phyloP scores from a whole-genome alignment of 371 early-diverging fungal genomes.

The Lichtheimia hyalospora region DNA sequence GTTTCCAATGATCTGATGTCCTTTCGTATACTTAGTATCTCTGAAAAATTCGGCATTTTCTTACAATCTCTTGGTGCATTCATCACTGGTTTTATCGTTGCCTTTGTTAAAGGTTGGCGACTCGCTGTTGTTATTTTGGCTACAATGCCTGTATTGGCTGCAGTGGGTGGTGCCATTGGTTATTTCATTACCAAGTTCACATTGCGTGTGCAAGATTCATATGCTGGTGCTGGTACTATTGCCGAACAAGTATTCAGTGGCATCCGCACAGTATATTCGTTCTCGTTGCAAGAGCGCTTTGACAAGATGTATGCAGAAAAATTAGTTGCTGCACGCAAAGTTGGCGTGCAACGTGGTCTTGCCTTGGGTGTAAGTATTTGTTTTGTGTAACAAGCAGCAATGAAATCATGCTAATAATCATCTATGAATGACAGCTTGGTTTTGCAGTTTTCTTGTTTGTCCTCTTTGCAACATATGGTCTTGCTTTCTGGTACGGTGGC shows the following conservation, averaged over 20 bases:
- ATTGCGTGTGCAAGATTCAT: slow-evolving; percentile 43
- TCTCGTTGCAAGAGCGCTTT: slow-evolving; percentile 77
- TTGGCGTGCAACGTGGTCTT: slow-evolving; percentile 54
- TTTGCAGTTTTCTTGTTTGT: slow-evolving; percentile 62
- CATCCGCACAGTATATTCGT: slow-evolving; percentile 86
- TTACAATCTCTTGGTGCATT: slow-evolving; percentile 67
- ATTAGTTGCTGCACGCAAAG: slow-evolving; percentile 50
- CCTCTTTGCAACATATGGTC: slow-evolving; percentile 64
- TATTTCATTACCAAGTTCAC: slow-evolving; percentile 47
- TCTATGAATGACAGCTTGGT: slow-evolving; percentile 16
- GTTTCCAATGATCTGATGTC: no score
- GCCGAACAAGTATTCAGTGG: slow-evolving; percentile 83
- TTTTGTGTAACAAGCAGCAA: neutral
- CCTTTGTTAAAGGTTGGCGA: slow-evolving; percentile 76
- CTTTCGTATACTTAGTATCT: slow-evolving; percentile 54
- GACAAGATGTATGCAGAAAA: slow-evolving; percentile 56
- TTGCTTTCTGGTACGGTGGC: slow-evolving; percentile 82
- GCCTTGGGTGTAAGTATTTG: slow-evolving; percentile 29
- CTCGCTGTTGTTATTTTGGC: slow-evolving; percentile 76
- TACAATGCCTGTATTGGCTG: slow-evolving; percentile 54
- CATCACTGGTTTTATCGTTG: slow-evolving; percentile 75
- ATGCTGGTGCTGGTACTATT: slow-evolving; percentile 80
- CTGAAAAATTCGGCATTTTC: slow-evolving; percentile 72
- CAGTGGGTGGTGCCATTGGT: slow-evolving; percentile 54
- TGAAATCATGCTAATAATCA: no score